These are phyloP conservation scores for Boletus holoroseus DNA, from an alignment of 1,284 basidiomycete genomes.

Conservation along the genomic window DNA sequence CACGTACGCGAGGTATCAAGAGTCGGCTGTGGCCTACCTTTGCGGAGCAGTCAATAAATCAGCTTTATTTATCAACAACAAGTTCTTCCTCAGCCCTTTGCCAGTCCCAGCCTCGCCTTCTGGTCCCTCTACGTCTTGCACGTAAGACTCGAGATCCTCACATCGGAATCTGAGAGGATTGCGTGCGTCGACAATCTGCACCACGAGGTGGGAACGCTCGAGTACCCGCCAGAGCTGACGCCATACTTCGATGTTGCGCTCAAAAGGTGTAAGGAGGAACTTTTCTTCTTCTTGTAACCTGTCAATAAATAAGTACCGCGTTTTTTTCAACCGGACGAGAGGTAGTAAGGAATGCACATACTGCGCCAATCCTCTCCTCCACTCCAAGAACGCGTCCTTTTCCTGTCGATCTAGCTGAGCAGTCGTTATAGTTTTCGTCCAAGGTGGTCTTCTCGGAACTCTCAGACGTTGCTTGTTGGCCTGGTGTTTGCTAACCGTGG, in stretches of 20 bases:
- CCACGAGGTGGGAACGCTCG: conserved; percentile 88
- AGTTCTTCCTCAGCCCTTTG: conserved; percentile 60
- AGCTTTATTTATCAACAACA: conserved; percentile 95
- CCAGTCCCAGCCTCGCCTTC: conserved; percentile 77
- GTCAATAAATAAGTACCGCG: not conserved
- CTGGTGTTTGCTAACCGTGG: conserved; percentile 64
- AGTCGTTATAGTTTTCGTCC: conserved; percentile 76
- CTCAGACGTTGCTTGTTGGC: conserved; percentile 70
- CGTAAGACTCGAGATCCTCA: conserved; percentile 87
- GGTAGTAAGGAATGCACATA: conserved; percentile 37
- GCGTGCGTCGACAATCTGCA: conserved; percentile 94
- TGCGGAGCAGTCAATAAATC: conserved; percentile 88
- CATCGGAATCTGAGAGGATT: conserved; percentile 91
- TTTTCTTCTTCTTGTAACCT: conserved; percentile 77
- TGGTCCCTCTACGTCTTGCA: conserved; percentile 69
- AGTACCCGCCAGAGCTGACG: conserved; percentile 93
- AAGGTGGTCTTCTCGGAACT: conserved; percentile 81
- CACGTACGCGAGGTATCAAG: conserved; percentile 16
- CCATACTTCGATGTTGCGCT: conserved; percentile 96
- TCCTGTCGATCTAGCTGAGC: conserved; percentile 82
- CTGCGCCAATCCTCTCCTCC: conserved; percentile 88
- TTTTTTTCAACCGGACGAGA: not conserved
- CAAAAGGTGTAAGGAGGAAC: conserved; percentile 88
- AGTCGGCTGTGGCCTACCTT: conserved; percentile 48
- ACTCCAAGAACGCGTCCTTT: conserved; percentile 83